Conservation (phyloP, 2,329 filamentous ascomycete genomes). For the Fusarium pininemorale region DNA sequence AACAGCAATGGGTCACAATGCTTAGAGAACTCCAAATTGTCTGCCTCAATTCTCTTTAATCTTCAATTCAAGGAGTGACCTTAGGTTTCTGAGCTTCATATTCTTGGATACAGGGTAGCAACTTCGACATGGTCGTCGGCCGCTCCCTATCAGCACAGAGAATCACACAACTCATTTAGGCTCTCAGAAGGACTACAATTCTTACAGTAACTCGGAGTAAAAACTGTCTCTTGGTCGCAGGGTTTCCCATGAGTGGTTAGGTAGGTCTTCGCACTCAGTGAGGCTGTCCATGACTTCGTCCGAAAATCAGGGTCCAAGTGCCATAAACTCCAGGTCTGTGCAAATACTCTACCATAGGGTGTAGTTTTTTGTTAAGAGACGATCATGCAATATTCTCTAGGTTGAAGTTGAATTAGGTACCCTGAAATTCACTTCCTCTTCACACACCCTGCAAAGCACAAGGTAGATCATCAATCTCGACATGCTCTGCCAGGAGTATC, state of each 20-base stretch:
- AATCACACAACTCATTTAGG: not conserved
- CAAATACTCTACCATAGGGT: not conserved
- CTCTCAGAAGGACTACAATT: not conserved
- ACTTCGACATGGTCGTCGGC: not conserved
- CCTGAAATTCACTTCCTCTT: not conserved
- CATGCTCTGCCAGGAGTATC: not conserved
- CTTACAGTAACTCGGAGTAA: accelerated
- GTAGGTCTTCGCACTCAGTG: not conserved
- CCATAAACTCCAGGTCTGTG: not conserved
- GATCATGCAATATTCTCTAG: not conserved
- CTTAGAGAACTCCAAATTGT: not conserved
- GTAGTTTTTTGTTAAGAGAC: not conserved
- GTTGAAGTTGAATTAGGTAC: not conserved
- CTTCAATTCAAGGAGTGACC: not conserved
- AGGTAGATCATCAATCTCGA: not conserved
- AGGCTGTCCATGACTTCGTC: not conserved
- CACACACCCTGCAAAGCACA: not conserved
- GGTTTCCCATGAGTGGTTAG: not conserved
- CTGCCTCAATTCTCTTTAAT: not conserved
- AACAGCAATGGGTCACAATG: too few species aligned
- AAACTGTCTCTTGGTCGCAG: not conserved
- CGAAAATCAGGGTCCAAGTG: not conserved
- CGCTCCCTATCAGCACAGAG: not conserved
- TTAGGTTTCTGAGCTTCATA: not conserved
- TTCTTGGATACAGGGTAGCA: not conserved